phyloP scores from a whole-genome alignment of 768 basidiomycete genomes.

The Kockovaella imperatae region DNA sequence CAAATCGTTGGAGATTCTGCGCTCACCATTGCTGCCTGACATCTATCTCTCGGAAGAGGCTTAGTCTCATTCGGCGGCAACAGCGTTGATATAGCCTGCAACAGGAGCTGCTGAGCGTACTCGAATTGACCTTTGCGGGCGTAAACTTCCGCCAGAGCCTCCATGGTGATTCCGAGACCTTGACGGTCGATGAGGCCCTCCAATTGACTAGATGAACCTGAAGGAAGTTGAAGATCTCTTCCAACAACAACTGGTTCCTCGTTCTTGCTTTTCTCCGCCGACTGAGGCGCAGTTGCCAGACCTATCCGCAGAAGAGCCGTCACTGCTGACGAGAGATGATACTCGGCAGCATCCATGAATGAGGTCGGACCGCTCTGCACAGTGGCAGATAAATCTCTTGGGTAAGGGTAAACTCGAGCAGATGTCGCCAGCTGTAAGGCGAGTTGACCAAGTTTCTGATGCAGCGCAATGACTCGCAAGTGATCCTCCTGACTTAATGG shows the following conservation, averaged over 20 bases:
- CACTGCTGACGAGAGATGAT: conserved; percentile 28
- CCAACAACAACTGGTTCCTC: conserved; percentile 17
- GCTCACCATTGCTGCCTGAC: conserved; percentile 36
- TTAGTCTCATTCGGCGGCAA: conserved; percentile 24
- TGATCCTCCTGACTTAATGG: conserved; percentile 21
- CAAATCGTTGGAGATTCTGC: neutral
- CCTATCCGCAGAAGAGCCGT: conserved; percentile 29
- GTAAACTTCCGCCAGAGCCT: conserved; percentile 40
- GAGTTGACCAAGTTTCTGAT: conserved; percentile 40
- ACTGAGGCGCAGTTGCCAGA: neutral
- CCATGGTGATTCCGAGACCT: conserved; percentile 43
- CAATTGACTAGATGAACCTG: too few relatives aligned
- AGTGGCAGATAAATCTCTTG: too few relatives aligned
- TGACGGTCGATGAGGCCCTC: conserved; percentile 33
- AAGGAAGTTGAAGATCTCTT: conserved; percentile 21
- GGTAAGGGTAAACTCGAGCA: conserved; percentile 14
- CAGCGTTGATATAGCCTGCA: conserved; percentile 40
- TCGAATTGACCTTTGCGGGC: conserved; percentile 34
- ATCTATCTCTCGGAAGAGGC: conserved; percentile 28
- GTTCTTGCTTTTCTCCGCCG: neutral
- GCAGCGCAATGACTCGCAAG: conserved; percentile 33
- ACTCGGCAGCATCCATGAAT: conserved; percentile 31
- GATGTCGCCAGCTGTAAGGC: conserved; percentile 18
- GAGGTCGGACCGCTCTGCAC: neutral
- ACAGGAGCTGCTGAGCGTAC: conserved; percentile 31